A percentile compares a stretch with the other conserved stretches of the same genome.
These are phyloP conservation scores for Malassezia nana DNA, from an alignment of 1,284 basidiomycete genomes.

Conservation along the genomic window DNA sequence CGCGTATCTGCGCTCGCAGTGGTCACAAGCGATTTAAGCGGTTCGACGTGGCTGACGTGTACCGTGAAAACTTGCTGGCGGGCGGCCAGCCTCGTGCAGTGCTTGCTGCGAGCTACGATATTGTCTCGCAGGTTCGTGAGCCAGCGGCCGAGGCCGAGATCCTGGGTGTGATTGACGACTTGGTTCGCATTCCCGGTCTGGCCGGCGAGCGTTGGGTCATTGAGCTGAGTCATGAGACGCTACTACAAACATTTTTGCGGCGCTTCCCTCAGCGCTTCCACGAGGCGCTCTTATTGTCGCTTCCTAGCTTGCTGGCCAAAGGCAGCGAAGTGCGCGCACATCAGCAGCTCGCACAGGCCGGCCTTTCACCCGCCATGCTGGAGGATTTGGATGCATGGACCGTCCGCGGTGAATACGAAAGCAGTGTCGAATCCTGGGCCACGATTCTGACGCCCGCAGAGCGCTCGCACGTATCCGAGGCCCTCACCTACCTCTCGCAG, in stretches of 20 bases:
- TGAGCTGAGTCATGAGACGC: constrained; percentile 39
- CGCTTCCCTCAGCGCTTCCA: constrained; percentile 37
- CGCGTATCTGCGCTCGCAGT: constrained; percentile 67
- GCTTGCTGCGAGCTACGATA: constrained; percentile 46
- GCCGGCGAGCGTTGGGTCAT: constrained; percentile 37
- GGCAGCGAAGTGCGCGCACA: constrained; percentile 26
- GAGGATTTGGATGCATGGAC: constrained; percentile 44
- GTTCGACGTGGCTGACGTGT: constrained; percentile 60
- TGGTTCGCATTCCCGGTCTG: constrained; percentile 41
- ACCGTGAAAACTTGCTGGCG: constrained; percentile 45
- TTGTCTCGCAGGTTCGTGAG: constrained; percentile 44
- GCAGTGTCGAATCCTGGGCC: constrained; percentile 25
- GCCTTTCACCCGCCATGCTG: constrained; percentile 30
- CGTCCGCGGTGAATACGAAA: constrained; percentile 25
- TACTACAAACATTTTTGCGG: constrained; percentile 34
- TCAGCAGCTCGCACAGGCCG: constrained; percentile 29
- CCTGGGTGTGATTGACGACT: constrained; percentile 37
- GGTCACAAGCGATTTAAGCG: constrained; percentile 73
- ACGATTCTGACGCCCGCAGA: constrained; percentile 30
- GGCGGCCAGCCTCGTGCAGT: constrained; percentile 48
- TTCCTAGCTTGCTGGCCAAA: constrained; percentile 24
- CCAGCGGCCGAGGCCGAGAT: constrained; percentile 47
- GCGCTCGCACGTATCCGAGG: constrained; percentile 36
- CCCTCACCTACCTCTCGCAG: constrained; percentile 56
- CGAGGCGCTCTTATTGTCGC: constrained; percentile 22